phyloP scores from a whole-genome alignment of 2,329 filamentous ascomycete genomes.

The Cercospora sp. region DNA sequence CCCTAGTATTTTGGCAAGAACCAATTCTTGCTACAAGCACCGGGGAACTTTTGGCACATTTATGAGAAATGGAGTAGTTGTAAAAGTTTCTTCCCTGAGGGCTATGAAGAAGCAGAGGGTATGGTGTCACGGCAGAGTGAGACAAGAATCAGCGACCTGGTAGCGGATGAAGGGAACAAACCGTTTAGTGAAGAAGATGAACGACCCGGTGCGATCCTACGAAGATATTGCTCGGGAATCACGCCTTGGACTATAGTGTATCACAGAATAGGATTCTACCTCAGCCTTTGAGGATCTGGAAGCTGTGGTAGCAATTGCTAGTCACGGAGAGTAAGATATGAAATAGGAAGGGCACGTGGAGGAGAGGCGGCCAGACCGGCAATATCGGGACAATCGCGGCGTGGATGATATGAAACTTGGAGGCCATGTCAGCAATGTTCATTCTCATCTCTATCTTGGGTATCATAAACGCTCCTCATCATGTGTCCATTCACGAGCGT shows the following conservation, averaged over 20 bases:
- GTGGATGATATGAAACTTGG: not conserved
- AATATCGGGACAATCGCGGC: not conserved
- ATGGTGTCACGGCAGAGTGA: not conserved
- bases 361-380: not conserved
- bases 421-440: not conserved
- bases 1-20: not conserved
- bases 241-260: not conserved
- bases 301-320: not conserved
- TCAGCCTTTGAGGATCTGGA: not conserved
- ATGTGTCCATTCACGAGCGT: not conserved
- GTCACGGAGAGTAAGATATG: not conserved
- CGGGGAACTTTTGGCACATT: not conserved
- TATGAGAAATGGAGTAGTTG: not conserved
- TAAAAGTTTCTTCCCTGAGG: not conserved
- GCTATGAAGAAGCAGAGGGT: not conserved
- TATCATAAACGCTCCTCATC: constrained; percentile 4
- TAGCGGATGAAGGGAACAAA: not conserved
- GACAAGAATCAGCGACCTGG: not conserved
- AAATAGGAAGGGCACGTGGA: not conserved
- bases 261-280: not conserved
- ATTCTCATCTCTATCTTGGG: constrained; percentile 12
- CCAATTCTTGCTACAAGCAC: not conserved
- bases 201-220: not conserved
- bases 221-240: not conserved
- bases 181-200: not conserved